A percentile compares a stretch with the other conserved stretches of the same genome.
phyloP scores from a whole-genome alignment of 2,329 filamentous ascomycete species.

The Xylariaceae sp. region DNA sequence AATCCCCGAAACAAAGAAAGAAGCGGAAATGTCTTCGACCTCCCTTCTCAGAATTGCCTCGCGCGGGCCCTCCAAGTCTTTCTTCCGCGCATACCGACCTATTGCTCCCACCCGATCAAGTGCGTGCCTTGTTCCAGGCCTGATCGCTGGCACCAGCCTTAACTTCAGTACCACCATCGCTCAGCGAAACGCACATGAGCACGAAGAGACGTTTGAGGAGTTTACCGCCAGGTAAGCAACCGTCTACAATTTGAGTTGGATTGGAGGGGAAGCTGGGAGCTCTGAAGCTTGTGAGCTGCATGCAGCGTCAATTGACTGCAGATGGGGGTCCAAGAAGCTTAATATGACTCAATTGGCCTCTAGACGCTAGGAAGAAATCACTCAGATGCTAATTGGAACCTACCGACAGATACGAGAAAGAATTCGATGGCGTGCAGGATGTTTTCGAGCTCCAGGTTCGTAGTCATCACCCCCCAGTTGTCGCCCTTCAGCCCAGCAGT shows the following conservation, averaged over 20 bases:
- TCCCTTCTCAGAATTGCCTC: slow-evolving; percentile 71
- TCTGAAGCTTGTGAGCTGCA: background rate
- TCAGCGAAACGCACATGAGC: slow-evolving; percentile 62
- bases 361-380: background rate
- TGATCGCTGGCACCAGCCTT: slow-evolving; percentile 52
- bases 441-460: slow-evolving; percentile 99
- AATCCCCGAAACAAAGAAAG: slow-evolving; percentile 2
- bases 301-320: slow-evolving; percentile 8
- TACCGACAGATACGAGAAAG: slow-evolving; percentile 88
- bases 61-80: slow-evolving; percentile 64
- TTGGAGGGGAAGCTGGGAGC: background rate
- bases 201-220: slow-evolving; percentile 98
- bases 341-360: slow-evolving; percentile 30
- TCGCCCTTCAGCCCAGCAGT: too few relatives aligned
- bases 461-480: too few relatives aligned
- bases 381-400: slow-evolving; percentile 44
- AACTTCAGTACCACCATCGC: slow-evolving; percentile 66
- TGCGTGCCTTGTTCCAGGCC: slow-evolving; percentile 50
- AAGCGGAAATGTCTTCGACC: slow-evolving; percentile 63
- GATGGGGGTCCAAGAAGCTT: slow-evolving; percentile 10
- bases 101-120: slow-evolving; percentile 58
- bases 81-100: slow-evolving; percentile 67
- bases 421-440: slow-evolving; percentile 96
- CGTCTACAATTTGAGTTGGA: background rate
- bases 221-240: slow-evolving; percentile 88